phyloP scores from a whole-genome alignment of 2,329 filamentous ascomycete species.

The Cladophialophora yegresii region DNA sequence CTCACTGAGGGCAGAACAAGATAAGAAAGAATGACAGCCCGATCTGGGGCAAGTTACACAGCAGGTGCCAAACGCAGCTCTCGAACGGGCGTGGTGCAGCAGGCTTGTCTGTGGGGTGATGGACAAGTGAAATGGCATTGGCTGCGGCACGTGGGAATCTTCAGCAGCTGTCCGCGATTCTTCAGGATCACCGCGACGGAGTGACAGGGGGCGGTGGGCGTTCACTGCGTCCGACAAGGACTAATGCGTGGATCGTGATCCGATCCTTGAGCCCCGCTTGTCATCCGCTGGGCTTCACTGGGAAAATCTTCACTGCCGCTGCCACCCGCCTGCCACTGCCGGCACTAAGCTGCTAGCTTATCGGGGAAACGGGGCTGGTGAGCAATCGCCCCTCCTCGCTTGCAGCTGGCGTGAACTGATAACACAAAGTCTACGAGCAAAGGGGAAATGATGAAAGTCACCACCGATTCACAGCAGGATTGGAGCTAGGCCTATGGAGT shows the following conservation, averaged over 20 bases:
- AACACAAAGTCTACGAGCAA: background rate
- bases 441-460: background rate
- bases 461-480: background rate
- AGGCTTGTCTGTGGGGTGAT: slow-evolving; percentile 6
- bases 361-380: background rate
- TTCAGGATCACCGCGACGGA: background rate
- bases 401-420: background rate
- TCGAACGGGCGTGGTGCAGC: slow-evolving; percentile 14
- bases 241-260: background rate
- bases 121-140: slow-evolving; percentile 9
- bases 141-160: slow-evolving; percentile 5
- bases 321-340: background rate
- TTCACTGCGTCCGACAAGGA: background rate
- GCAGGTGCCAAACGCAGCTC: slow-evolving; percentile 11
- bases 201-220: background rate
- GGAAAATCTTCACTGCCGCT: slow-evolving; percentile 3
- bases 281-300: background rate
- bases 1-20: background rate
- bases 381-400: background rate
- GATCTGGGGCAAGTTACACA: slow-evolving; percentile 16
- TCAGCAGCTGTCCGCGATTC: slow-evolving; percentile 3
- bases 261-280: slow-evolving; percentile 2
- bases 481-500: background rate
- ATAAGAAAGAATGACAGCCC: slow-evolving; percentile 14
- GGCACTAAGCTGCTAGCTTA: slow-evolving; percentile 1